These are phyloP conservation scores for Cryomyces antarcticus DNA, from an alignment of 495 filamentous ascomycete species.

Conservation along the genomic window DNA sequence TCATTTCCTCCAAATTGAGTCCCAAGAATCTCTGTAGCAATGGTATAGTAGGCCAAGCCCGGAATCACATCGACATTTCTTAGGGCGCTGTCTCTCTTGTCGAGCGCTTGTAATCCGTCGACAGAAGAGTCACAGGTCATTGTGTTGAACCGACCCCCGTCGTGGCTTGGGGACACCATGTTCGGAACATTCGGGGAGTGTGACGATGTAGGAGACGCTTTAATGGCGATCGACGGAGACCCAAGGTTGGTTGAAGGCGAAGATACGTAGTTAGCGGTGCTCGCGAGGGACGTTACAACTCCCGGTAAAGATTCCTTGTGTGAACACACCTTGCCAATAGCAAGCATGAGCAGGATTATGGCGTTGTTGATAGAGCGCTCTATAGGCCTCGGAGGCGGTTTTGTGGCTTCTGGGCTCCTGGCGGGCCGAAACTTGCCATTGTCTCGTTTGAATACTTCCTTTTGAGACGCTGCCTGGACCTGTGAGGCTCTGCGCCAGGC, in stretches of 20 bases:
- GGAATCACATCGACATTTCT: conserved; percentile 77
- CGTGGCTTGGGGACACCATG: conserved; percentile 2
- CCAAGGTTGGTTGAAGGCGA: not conserved
- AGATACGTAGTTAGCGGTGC: not conserved
- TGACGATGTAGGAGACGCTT: conserved; percentile 11
- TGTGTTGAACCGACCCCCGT: not conserved
- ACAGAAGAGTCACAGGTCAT: not conserved
- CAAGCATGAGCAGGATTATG: conserved; percentile 62
- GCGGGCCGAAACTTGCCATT: not conserved
- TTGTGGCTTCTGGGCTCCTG: not conserved
- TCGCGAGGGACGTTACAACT: conserved; percentile 13
- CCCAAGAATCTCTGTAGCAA: conserved; percentile 74
- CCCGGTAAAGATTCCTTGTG: conserved; percentile 41
- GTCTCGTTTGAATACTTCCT: conserved; percentile 30
- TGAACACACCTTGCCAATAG: conserved; percentile 67
- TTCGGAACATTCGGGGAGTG: conserved; percentile 6
- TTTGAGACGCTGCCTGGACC: conserved; percentile 19
- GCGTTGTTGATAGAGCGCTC: conserved; percentile 49
- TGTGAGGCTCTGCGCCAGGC: conserved; percentile 12
- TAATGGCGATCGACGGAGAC: conserved; percentile 9
- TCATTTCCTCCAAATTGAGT: conserved; percentile 56
- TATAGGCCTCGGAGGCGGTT: conserved; percentile 9
- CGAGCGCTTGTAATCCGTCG: not conserved
- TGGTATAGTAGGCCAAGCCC: conserved; percentile 70
- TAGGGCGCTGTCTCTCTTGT: conserved; percentile 1